Percentiles rank a stretch among this genome's conserved stretches.
These are phyloP conservation scores for Bjerkandera adusta DNA, from an alignment of 1,284 basidiomycete species.

Conservation along the genomic window DNA sequence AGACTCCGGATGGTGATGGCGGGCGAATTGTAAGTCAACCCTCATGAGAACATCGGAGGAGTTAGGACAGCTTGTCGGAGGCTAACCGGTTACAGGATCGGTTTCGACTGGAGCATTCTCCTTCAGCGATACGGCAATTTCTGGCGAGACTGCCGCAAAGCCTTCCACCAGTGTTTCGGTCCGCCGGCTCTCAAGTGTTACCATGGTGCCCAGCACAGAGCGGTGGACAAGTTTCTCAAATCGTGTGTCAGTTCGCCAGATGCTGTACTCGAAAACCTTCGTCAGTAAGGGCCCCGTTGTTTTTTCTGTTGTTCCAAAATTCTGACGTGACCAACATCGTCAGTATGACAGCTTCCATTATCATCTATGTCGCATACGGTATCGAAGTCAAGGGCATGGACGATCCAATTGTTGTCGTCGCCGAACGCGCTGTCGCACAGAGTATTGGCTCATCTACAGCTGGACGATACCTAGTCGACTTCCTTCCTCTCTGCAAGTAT, in stretches of 20 bases:
- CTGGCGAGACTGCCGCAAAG: constrained; percentile 2
- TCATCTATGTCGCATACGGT: constrained; percentile 29
- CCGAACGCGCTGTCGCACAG: too few species aligned
- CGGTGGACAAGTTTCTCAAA: background rate
- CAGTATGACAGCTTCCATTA: too few species aligned
- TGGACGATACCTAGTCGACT: too few species aligned
- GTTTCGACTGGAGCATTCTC: constrained; percentile 9
- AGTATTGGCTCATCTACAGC: too few species aligned
- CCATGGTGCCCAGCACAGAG: background rate
- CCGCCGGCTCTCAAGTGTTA: background rate
- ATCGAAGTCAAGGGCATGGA: constrained; percentile 20
- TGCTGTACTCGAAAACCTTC: constrained; percentile 3
- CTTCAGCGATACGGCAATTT: background rate
- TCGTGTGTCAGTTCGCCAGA: background rate
- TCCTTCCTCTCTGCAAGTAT: too few species aligned
- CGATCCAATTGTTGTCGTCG: background rate
- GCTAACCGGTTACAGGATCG: background rate
- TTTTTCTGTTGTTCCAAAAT: too few species aligned
- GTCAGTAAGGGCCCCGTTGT: constrained; percentile 1
- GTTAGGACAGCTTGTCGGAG: background rate
- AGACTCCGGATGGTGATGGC: background rate
- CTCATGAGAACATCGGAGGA: too few species aligned
- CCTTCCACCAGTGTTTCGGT: constrained; percentile 2
- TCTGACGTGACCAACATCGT: too few species aligned
- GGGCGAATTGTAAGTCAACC: background rate